A percentile compares a stretch with the other conserved stretches of the same genome.
phyloP scores from a whole-genome alignment of 2,329 filamentous ascomycete genomes.

The Dichotomopilus funicola region DNA sequence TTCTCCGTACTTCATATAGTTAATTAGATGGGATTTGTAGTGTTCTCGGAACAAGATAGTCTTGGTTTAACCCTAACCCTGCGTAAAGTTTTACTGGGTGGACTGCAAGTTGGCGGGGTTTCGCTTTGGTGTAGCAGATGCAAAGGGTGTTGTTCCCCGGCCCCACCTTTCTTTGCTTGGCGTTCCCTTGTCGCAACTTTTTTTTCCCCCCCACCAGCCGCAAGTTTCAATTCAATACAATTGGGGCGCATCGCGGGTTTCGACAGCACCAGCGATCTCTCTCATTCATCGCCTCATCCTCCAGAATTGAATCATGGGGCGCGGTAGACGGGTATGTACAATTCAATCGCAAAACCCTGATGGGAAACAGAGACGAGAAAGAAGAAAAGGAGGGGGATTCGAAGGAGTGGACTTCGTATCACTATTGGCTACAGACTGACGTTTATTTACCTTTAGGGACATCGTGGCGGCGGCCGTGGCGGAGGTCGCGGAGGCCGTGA shows the following conservation, averaged over 20 bases:
- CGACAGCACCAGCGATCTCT: background rate
- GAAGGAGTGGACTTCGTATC: background rate
- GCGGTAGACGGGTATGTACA: conserved; percentile 18
- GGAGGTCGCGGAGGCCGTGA: conserved; percentile 23
- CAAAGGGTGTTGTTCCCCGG: conserved; percentile 14
- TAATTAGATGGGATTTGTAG: too few relatives aligned
- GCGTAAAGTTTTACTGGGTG: too few relatives aligned
- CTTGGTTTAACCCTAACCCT: too few relatives aligned
- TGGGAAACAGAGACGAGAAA: background rate
- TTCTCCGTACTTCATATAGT: too few relatives aligned
- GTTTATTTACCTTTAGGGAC: conserved; percentile 18
- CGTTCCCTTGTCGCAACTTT: conserved; percentile 7
- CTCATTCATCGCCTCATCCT: conserved; percentile 10
- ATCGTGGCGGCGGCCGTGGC: conserved; percentile 29
- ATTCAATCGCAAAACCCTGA: background rate
- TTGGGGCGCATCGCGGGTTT: conserved; percentile 20
- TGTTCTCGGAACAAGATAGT: too few relatives aligned
- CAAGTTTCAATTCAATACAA: conserved; percentile 14
- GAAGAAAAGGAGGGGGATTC: background rate
- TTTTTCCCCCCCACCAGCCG: conserved; percentile 16
- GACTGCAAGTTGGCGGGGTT: too few relatives aligned
- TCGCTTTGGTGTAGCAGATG: too few relatives aligned
- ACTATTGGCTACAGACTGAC: background rate
- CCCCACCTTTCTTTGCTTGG: conserved; percentile 21
- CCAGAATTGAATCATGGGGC: conserved; percentile 19